Percentiles rank a stretch among this genome's conserved stretches.
These are phyloP conservation scores for Podosphaera aphanis DNA, from an alignment of 2,329 filamentous ascomycete species.

Conservation along the genomic window DNA sequence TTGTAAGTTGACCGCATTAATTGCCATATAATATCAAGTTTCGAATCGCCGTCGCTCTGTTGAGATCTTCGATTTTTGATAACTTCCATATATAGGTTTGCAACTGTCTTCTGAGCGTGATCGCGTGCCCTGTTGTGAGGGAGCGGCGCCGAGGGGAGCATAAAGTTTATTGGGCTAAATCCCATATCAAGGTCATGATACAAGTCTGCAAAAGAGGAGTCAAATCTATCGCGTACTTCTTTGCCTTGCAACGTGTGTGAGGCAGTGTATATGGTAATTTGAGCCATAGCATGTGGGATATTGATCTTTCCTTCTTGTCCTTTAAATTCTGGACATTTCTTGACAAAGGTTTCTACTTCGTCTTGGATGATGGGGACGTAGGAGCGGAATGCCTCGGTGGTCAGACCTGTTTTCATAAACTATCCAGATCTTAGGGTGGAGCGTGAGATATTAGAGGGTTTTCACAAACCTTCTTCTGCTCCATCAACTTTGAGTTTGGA, in stretches of 20 bases:
- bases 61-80: constrained; percentile 40
- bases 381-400: constrained; percentile 45
- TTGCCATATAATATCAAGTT: constrained; percentile 69
- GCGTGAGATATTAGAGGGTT: not conserved
- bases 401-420: constrained; percentile 68
- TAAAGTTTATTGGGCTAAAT: constrained; percentile 75
- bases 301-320: constrained; percentile 44
- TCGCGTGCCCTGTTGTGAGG: constrained; percentile 75
- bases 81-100: constrained; percentile 61
- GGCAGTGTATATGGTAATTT: constrained; percentile 77
- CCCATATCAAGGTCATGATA: constrained; percentile 84
- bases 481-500: constrained; percentile 79
- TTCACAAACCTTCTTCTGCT: constrained; percentile 62
- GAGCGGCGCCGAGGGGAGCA: constrained; percentile 67
- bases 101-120: constrained; percentile 55
- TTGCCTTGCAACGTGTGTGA: constrained; percentile 67
- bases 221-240: constrained; percentile 59
- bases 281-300: constrained; percentile 53
- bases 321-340: constrained; percentile 42
- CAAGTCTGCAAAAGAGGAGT: constrained; percentile 55
- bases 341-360: constrained; percentile 53
- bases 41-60: constrained; percentile 22
- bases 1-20: constrained; percentile 73
- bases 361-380: constrained; percentile 60
- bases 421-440: constrained; percentile 11